A percentile compares a stretch with the other conserved stretches of the same genome.
Conservation (phyloP, 2,329 filamentous ascomycete species). For the Pezicula carpinea region DNA sequence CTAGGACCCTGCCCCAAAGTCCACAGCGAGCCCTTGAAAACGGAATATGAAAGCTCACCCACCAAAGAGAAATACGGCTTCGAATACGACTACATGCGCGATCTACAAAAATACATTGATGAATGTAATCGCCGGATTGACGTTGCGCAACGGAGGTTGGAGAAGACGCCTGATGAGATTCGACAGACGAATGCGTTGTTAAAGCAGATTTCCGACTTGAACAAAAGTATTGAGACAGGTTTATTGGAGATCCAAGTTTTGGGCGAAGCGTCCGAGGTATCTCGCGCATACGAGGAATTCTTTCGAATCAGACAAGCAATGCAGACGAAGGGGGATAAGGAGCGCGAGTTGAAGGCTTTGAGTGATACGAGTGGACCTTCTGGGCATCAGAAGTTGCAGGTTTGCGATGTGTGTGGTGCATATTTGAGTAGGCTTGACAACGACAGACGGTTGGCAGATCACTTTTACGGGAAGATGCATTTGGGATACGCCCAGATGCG, state of each 20-base stretch:
- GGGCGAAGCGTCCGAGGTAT: slow-evolving; percentile 75
- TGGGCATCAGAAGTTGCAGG: slow-evolving; percentile 95
- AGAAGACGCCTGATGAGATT: slow-evolving; percentile 98
- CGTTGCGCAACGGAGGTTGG: slow-evolving; percentile 78
- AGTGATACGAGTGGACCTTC: slow-evolving; percentile 89
- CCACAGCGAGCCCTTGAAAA: slow-evolving; percentile 82
- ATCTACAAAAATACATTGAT: slow-evolving; percentile 94
- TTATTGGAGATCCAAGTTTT: slow-evolving; percentile 83
- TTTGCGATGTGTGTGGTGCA: slow-evolving; percentile 96
- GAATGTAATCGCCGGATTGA: slow-evolving; percentile 96
- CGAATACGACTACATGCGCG: slow-evolving; percentile 93
- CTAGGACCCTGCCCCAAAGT: slow-evolving; percentile 83
- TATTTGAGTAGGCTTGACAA: slow-evolving; percentile 92
- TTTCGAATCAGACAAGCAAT: slow-evolving; percentile 79
- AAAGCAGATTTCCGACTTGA: slow-evolving; percentile 79
- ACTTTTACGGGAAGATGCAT: slow-evolving; percentile 99
- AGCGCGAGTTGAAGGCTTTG: slow-evolving; percentile 83
- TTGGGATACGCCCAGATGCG: slow-evolving; percentile 97
- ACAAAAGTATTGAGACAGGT: slow-evolving; percentile 72
- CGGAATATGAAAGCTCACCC: slow-evolving; percentile 76
- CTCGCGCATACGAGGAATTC: slow-evolving; percentile 79
- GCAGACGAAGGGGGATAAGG: slow-evolving; percentile 75
- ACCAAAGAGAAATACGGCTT: slow-evolving; percentile 77
- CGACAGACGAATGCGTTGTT: slow-evolving; percentile 87
- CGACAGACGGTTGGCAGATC: slow-evolving; percentile 86